Conservation (phyloP, 2,329 filamentous ascomycete genomes). For the Didymella glomerata region DNA sequence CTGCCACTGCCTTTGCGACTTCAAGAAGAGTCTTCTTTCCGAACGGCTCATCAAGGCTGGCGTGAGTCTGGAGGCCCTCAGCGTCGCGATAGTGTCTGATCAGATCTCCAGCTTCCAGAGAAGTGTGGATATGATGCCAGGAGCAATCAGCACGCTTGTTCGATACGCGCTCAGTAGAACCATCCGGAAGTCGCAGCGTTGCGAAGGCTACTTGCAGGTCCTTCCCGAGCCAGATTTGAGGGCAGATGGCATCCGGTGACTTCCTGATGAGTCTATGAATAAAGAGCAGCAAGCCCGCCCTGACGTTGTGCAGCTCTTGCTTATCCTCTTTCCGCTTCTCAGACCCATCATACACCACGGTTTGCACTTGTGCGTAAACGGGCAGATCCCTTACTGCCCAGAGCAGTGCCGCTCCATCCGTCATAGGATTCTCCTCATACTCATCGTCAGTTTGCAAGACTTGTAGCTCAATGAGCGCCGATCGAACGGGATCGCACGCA, state of each 20-base stretch:
- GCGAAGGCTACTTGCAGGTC: not conserved
- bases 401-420: too few relatives aligned
- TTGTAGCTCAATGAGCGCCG: not conserved
- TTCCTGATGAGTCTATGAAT: not conserved
- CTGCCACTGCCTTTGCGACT: too few relatives aligned
- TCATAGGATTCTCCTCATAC: too few relatives aligned
- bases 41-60: too few relatives aligned
- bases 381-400: too few relatives aligned
- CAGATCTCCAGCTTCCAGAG: not conserved
- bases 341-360: too few relatives aligned
- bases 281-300: not conserved
- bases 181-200: too few relatives aligned
- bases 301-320: not conserved
- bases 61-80: too few relatives aligned
- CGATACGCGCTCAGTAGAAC: not conserved
- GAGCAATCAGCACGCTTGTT: not conserved
- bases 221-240: not conserved
- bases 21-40: too few relatives aligned
- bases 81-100: not conserved
- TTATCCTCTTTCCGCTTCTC: not conserved
- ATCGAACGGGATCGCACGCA: too few relatives aligned
- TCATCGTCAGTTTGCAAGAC: too few relatives aligned
- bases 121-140: not conserved
- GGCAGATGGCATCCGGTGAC: not conserved
- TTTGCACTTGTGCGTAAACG: too few relatives aligned